Percentiles rank a stretch among this genome's conserved stretches.
Evolutionary conservation across 1,284 basidiomycete genomes (phyloP).

Genomic region (Cryptococcus hybrid): DNA sequence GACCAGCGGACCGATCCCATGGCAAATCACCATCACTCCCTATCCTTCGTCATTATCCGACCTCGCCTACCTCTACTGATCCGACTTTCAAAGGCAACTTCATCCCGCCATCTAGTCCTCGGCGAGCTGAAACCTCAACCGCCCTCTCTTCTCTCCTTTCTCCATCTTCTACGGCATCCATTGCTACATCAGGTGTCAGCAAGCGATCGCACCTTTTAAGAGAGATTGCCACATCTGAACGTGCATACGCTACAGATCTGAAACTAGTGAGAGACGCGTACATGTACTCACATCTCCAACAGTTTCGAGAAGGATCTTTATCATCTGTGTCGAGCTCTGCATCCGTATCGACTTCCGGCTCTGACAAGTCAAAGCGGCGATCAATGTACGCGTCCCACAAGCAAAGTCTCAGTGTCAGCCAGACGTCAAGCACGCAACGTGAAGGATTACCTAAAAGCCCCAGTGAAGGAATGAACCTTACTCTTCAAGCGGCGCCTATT

Average conservation of each 20-base stretch:
- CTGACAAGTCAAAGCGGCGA: conserved; percentile 11
- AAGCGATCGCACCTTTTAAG: conserved; percentile 81
- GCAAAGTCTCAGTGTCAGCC: no score
- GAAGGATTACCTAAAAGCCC: conserved; percentile 11
- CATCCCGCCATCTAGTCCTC: conserved; percentile 45
- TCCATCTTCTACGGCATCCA: neutral
- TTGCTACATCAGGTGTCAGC: conserved; percentile 12
- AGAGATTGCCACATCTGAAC: conserved; percentile 79
- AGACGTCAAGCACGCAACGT: conserved; percentile 6
- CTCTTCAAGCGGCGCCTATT: conserved; percentile 1
- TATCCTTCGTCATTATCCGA: conserved; percentile 41
- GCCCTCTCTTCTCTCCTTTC: neutral
- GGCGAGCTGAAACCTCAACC: neutral
- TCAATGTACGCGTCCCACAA: conserved; percentile 34
- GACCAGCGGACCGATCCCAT: conserved; percentile 1
- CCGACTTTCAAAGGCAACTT: neutral
- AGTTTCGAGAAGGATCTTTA: neutral
- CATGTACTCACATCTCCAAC: conserved; percentile 46
- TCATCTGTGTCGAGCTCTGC: neutral
- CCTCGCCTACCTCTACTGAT: conserved; percentile 1
- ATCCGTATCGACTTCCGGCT: neutral
- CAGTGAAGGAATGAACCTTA: conserved; percentile 10
- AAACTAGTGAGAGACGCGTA: conserved; percentile 80
- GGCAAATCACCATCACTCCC: conserved; percentile 12
- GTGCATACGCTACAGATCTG: conserved; percentile 83